Conservation (phyloP, 257 asterid species). For the Cinchona pubescens region DNA sequence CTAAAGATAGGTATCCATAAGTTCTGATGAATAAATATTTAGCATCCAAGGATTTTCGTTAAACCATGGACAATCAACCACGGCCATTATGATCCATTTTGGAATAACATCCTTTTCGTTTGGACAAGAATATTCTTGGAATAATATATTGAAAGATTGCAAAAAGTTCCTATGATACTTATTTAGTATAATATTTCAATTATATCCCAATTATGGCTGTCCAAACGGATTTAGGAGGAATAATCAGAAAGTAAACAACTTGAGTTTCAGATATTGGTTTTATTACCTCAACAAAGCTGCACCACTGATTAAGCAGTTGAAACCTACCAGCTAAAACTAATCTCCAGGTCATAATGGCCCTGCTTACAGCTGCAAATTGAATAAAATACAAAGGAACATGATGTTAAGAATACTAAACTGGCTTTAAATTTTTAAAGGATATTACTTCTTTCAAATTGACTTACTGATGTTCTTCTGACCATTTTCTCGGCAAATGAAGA, state of each 20-base stretch:
- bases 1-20: too few relatives aligned
- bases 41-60: too few relatives aligned
- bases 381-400: background rate
- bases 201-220: too few relatives aligned
- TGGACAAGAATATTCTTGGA: too few relatives aligned
- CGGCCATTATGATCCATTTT: too few relatives aligned
- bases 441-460: slow-evolving; percentile 22
- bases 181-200: too few relatives aligned
- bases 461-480: slow-evolving; percentile 90
- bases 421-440: background rate
- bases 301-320: slow-evolving; percentile 85
- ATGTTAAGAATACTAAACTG: slow-evolving; percentile 10
- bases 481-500: slow-evolving; percentile 92
- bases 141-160: too few relatives aligned
- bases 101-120: too few relatives aligned
- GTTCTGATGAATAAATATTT: too few relatives aligned
- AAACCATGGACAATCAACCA: too few relatives aligned
- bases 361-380: slow-evolving; percentile 70
- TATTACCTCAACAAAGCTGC: slow-evolving; percentile 80
- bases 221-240: background rate
- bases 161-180: too few relatives aligned
- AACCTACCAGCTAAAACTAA: slow-evolving; percentile 86
- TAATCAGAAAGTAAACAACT: background rate
- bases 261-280: background rate
- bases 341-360: slow-evolving; percentile 90